Conservation (phyloP, 2,329 filamentous ascomycete species). For the Mycosphaerella arachidis region DNA sequence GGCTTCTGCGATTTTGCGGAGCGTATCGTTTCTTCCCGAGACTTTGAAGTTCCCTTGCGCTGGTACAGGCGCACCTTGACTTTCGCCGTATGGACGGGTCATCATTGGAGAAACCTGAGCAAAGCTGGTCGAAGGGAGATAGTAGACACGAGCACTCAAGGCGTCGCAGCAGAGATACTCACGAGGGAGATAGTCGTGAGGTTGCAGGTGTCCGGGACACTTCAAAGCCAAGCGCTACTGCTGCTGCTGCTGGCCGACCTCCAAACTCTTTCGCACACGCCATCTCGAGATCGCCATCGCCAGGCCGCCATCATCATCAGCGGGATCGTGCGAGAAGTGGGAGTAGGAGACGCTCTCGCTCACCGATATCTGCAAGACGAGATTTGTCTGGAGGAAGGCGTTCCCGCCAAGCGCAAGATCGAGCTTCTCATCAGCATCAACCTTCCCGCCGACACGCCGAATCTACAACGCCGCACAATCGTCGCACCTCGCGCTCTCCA, state of each 20-base stretch:
- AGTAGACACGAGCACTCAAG: not conserved
- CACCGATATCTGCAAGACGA: not conserved
- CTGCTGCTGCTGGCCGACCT: not conserved
- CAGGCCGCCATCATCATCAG: slow-evolving; percentile 10
- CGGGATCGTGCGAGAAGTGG: not conserved
- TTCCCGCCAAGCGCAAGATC: slow-evolving; percentile 12
- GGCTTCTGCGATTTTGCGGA: slow-evolving; percentile 2
- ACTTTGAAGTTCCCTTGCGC: slow-evolving; percentile 7
- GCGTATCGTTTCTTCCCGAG: not conserved
- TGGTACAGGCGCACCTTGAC: slow-evolving; percentile 9
- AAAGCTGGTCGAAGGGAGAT: slow-evolving; percentile 2
- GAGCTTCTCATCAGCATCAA: slow-evolving; percentile 6
- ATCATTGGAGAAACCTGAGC: slow-evolving; percentile 11
- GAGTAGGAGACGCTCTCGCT: not conserved
- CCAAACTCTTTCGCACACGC: not conserved
- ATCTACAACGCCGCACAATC: slow-evolving; percentile 23
- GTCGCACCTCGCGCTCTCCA: slow-evolving; percentile 21
- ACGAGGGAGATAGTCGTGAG: slow-evolving; percentile 1
- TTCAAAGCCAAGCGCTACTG: not conserved
- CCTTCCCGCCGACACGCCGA: slow-evolving; percentile 12
- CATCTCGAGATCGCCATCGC: not conserved
- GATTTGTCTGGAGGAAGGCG: slow-evolving; percentile 7
- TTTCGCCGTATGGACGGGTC: slow-evolving; percentile 20
- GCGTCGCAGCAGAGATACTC: slow-evolving; percentile 4
- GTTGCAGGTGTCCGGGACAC: not conserved